Evolutionary conservation across 2,329 filamentous ascomycete genomes (phyloP).

Genomic region (Dactylella cylindrospora): DNA sequence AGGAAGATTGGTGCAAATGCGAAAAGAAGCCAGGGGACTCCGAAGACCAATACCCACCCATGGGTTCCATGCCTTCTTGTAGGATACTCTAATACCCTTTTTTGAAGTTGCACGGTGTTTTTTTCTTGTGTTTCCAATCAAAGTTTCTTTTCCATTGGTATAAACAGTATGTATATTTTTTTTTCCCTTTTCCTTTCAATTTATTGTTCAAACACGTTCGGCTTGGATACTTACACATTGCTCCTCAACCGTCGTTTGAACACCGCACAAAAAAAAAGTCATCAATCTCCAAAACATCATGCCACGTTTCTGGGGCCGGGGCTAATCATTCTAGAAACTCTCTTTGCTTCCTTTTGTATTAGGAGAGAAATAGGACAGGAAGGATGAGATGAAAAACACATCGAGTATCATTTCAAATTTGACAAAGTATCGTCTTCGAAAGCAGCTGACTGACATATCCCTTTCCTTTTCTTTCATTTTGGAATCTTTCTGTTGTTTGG

Average conservation of each 20-base stretch:
- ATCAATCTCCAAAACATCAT: slow-evolving; percentile 35
- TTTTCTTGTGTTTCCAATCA: not conserved
- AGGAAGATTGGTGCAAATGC: slow-evolving; percentile 32
- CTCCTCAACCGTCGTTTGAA: no score
- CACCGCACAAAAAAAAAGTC: no score
- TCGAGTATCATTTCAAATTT: not conserved
- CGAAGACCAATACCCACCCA: slow-evolving; percentile 30
- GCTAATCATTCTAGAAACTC: no score
- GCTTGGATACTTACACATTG: no score
- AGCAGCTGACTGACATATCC: no score
- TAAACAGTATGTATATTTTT: no score
- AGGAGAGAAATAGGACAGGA: not conserved
- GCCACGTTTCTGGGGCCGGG: slow-evolving; percentile 33
- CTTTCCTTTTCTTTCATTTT: not conserved
- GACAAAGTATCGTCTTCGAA: no score
- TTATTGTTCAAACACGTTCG: not conserved
- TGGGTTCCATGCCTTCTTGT: slow-evolving; percentile 33
- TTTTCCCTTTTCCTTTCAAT: not conserved
- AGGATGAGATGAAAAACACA: not conserved
- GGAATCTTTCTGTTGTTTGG: not conserved
- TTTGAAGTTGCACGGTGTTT: no score
- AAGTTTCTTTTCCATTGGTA: not conserved
- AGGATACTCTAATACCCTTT: slow-evolving; percentile 19
- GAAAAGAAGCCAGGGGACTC: slow-evolving; percentile 11
- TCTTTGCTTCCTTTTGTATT: not conserved